These are phyloP conservation scores for Zizania palustris DNA, from an alignment of 202 grass and related monocot species.

Conservation along the genomic window DNA sequence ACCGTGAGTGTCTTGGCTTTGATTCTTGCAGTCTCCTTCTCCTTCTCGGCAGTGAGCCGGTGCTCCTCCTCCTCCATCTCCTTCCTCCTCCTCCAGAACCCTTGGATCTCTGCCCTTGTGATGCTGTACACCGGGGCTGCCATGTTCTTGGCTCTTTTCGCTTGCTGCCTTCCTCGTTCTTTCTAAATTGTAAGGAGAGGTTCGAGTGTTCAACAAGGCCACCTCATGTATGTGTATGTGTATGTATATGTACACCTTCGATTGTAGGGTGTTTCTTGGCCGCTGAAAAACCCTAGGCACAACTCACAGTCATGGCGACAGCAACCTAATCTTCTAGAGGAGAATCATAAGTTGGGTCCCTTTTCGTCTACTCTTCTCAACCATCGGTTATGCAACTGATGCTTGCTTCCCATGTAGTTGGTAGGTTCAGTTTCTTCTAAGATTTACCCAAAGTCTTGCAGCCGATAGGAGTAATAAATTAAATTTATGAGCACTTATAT, in stretches of 20 bases:
- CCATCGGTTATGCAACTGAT: conserved; percentile 7
- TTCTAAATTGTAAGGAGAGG: not conserved
- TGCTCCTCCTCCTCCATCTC: conserved; percentile 65
- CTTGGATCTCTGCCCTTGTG: conserved; percentile 67
- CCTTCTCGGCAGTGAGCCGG: conserved; percentile 66
- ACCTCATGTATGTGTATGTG: conserved; percentile 26
- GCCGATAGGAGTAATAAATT: conserved; percentile 1
- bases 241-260: not conserved
- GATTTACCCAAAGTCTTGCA: conserved; percentile 1
- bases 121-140: conserved; percentile 49
- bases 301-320: conserved; percentile 21
- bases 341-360: conserved; percentile 37
- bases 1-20: conserved; percentile 68
- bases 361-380: conserved; percentile 55
- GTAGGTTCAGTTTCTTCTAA: conserved; percentile 12
- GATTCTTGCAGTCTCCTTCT: conserved; percentile 72
- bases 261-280: conserved; percentile 14
- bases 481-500: too few species aligned
- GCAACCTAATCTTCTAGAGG: conserved; percentile 19
- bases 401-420: conserved; percentile 29
- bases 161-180: conserved; percentile 5
- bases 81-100: conserved; percentile 76
- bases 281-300: conserved; percentile 21
- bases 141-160: conserved; percentile 31
- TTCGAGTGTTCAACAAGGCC: conserved; percentile 22